phyloP scores from a whole-genome alignment of 345 rosid species.

The Salix udensis region DNA sequence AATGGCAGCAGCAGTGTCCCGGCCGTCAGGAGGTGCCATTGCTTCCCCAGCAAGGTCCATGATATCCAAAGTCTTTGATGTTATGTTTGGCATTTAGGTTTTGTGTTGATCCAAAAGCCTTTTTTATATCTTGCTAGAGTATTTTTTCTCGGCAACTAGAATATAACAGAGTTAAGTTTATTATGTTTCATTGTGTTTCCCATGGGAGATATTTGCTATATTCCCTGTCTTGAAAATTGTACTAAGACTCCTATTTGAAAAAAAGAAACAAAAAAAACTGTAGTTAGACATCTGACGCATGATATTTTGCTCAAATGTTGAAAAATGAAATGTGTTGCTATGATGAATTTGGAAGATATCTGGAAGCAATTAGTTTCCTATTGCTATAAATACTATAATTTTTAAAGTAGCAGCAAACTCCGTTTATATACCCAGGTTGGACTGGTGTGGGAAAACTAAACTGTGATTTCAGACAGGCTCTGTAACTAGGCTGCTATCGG shows the following conservation, averaged over 20 bases:
- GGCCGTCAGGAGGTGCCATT: slow-evolving; percentile 60
- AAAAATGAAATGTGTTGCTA: not conserved
- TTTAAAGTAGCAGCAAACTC: too few relatives aligned
- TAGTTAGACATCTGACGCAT: not conserved
- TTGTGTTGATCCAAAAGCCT: not conserved
- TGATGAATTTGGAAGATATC: not conserved
- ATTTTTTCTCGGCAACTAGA: not conserved
- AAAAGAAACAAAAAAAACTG: not conserved
- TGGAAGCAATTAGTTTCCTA: too few relatives aligned
- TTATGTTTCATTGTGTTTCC: not conserved
- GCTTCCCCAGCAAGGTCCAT: slow-evolving; percentile 84
- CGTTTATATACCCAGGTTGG: too few relatives aligned
- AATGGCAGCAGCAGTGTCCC: slow-evolving; percentile 55
- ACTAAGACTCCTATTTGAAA: too few relatives aligned
- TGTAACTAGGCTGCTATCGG: too few relatives aligned
- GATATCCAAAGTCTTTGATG: slow-evolving; percentile 74
- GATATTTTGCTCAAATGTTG: not conserved
- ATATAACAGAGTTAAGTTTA: not conserved
- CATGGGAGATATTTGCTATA: not conserved
- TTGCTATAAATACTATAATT: too few relatives aligned
- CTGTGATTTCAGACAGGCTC: too few relatives aligned
- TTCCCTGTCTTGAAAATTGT: slow-evolving; percentile 2
- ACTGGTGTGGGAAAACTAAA: too few relatives aligned
- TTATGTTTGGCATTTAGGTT: slow-evolving; percentile 66
- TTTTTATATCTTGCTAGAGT: not conserved